Evolutionary conservation across 768 basidiomycete species (phyloP), one percentile per base, ranked within the genome.

Genomic region (Mrakia frigida): DNA sequence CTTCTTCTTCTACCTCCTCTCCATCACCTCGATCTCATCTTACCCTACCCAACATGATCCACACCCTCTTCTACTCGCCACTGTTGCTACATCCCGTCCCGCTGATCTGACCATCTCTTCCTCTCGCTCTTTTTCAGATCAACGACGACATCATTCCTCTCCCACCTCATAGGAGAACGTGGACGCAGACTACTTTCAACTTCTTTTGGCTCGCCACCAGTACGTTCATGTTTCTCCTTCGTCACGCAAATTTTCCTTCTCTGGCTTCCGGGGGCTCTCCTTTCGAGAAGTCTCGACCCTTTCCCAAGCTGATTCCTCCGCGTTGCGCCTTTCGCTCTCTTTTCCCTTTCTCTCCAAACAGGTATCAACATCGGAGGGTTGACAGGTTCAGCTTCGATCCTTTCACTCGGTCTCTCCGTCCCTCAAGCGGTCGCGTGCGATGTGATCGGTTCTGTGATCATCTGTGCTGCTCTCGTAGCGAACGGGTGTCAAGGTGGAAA

Each of bases 341-440:
- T 46, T 56, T 74, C 28, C 73, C 21, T 35, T 31, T 18, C 10
- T 25, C 23, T 33, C 21, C 50, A n/a, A n/a, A n/a, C 11, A 41
- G 21, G 6, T 31, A 46, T 71, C 60, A 76, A 71, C 43, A 43
- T 76, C 13, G 61, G 69, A 14, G 70, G 69, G 3, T 79, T 81
- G 75, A 78, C 80, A 6, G 79, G 78, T 35, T 79, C 80, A 0
- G 80, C 80, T 3, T 76, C 81, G 25, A 56, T 82, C 21, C 78
- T 83, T 6, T 73, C 79, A 25, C 77, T 82, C 14, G 70, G 61
- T 7, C 70, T 82, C 53, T 72, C 75, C 39, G 73, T 80, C 70
- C 78, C 75, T 31, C 80, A 83, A 73, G 79, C 81, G 10, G 79
- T 82, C 77, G 53, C 79, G 9, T 76, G 61, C 6, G 78, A 80